Evolutionary conservation across 306 rosid genomes (phyloP), one percentile per base, ranked within the genome.

Genomic region (Citrullus amarus): DNA sequence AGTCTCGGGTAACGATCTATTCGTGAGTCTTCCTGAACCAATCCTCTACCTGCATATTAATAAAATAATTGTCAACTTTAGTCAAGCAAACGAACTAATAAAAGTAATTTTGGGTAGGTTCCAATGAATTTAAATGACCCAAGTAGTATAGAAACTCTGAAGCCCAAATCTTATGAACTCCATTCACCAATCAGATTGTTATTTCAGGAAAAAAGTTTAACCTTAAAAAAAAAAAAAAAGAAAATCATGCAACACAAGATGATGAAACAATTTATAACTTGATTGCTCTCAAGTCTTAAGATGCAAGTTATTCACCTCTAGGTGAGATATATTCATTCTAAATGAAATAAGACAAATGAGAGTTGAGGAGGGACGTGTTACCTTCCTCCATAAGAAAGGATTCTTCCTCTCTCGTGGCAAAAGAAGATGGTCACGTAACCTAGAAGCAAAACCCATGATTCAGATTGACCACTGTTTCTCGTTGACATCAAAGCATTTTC

Each of bases 381-480:
- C 98, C 98, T 89, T 88, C 85, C 81, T 92, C 98, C 98, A 90
- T 55, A 94, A 82, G 20, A 77, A 79, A 82, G 88, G 87, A 79
- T 89, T 83, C 83, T 86, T 94, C 88, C 98, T 83, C 86, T 94
- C 97, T 85, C 90, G 92, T 61, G 94, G 95, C 79, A 87, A 85
- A 87, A 94, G 97, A 86, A 94, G 89, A 85, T 89, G 94, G 88
- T 92, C 98, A 10, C 95, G 92, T 85, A 94, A 85, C 82, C 89
- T 81, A 76, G 98, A 89, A 46, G 93, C 89, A 86, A 94, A 77
- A 92, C 89, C 98, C 98, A 94, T 58, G 97, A 83, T 85, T 89
- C 98, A 80, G 80, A 73, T 86, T 87, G 90, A 38, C 87, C 86
- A 65, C 85, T 85, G 50, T 13, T 82, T 60, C 86, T 84, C 82